A percentile compares a stretch with the other conserved stretches of the same genome.
Conservation (phyloP, 2,329 filamentous ascomycete species). For the Mycogone perniciosa region DNA sequence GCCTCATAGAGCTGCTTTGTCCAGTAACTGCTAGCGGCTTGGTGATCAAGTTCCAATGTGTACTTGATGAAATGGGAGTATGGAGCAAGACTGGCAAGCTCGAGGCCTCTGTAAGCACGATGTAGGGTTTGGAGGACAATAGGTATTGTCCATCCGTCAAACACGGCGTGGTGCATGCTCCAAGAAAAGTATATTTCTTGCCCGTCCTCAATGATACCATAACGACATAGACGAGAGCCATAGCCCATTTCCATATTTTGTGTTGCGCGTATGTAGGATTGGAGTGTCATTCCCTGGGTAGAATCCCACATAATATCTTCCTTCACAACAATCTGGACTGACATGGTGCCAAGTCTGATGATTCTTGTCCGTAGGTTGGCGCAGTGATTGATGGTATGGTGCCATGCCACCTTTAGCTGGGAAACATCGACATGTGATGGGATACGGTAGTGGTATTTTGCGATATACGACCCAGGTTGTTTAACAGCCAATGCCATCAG, state of each 20-base stretch:
- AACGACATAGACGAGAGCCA: not conserved
- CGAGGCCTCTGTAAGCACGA: not conserved
- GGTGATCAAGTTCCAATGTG: not conserved
- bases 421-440: not conserved
- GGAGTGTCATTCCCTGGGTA: not conserved
- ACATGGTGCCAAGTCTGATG: not conserved
- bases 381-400: not conserved
- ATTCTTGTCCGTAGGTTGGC: conserved; percentile 14
- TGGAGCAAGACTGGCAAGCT: not conserved
- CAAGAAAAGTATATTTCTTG: conserved; percentile 16
- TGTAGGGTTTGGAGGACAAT: conserved; percentile 14
- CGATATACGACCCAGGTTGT: conserved; percentile 4
- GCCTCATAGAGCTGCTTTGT: not conserved
- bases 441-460: not conserved
- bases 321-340: not conserved
- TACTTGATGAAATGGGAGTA: conserved; percentile 3
- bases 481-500: conserved; percentile 7
- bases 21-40: not conserved
- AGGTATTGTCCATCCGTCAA: conserved; percentile 23
- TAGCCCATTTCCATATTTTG: not conserved
- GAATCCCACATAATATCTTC: not conserved
- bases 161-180: conserved; percentile 22
- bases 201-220: not conserved
- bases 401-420: conserved; percentile 11
- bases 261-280: not conserved